Evolutionary conservation across 495 filamentous ascomycete species (phyloP), one percentile per base, ranked within the genome.

Genomic region (Aspergillus haitiensis): DNA sequence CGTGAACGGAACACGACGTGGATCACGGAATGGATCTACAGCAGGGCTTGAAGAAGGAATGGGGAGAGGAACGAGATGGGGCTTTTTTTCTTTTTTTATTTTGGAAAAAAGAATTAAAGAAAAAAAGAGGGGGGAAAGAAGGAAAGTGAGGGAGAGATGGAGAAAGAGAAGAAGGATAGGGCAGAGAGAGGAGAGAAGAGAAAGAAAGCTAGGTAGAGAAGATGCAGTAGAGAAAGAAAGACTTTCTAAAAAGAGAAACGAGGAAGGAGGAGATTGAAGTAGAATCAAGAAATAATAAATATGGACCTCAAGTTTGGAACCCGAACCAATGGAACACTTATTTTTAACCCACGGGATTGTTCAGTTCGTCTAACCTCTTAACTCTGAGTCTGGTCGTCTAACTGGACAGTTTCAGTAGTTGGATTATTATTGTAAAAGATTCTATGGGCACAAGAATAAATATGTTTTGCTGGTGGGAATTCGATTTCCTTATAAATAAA

Each of bases 1-100:
- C 44, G 27, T 46, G 31, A 37, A 40, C 56, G 31, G 34, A 36
- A 46, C 56, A 46, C 56, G 52, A 59, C 36, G 61, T 47, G 61
- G 36, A 36, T 12, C 50, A 52, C 33, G 61, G 73, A 77, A 77
- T 76, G 75, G 75, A 78, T 78, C 75, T 72, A 70, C 75, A 75
- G 71, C 70, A 75, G 69, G 72, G 70, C 70, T 70, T 65, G 49
- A 49, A 27, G 54, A 42, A 73, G 72, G 72, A 73, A 75, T 75
- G 69, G 55, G 34, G 37, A 32, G 31, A 6, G 36, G 56, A 35
- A 54, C 21, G 21, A 27, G 21, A 27, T 27, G 21, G 21, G 21
- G 21, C 3, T 27, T 27, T 27, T 27, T 27, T 27, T 1, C 1
- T 27, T 27, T 27, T 27, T 27, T 27, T 27, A 1, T 27, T 27